Percentiles rank a stretch among this genome's conserved stretches.
Evolutionary conservation across 371 early-diverging fungal genomes (phyloP).

Genomic region (Gilbertella persicaria): DNA sequence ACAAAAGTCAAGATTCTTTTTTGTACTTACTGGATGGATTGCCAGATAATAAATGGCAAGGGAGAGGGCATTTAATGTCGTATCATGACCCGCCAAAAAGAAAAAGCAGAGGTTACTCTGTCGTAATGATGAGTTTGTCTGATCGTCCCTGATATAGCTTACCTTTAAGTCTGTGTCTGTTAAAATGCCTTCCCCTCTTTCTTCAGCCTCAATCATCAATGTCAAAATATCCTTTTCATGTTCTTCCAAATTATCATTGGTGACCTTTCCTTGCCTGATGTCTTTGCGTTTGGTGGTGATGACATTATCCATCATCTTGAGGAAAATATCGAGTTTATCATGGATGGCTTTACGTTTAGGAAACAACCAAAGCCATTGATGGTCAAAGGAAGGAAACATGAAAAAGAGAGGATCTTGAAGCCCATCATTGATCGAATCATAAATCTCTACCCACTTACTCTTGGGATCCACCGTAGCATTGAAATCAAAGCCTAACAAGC

Average conservation of each 20-base stretch:
- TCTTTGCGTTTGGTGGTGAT: slow-evolving; percentile 8
- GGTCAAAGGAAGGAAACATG: slow-evolving; percentile 25
- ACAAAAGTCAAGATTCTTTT: slow-evolving; percentile 15
- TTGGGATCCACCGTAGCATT: slow-evolving; percentile 21
- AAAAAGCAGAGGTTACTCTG: slow-evolving; percentile 31
- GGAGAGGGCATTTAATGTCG: slow-evolving; percentile 45
- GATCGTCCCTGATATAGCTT: background rate
- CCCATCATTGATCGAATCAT: slow-evolving; percentile 10
- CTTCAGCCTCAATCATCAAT: slow-evolving; percentile 50
- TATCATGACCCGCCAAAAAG: slow-evolving; percentile 55
- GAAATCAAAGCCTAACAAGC: slow-evolving; percentile 29
- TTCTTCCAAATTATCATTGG: slow-evolving; percentile 24
- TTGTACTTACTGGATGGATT: slow-evolving; percentile 33
- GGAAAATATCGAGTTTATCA: slow-evolving; percentile 7
- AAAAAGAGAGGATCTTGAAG: slow-evolving; percentile 18
- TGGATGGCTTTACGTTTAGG: slow-evolving; percentile 34
- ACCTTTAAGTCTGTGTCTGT: slow-evolving; percentile 41
- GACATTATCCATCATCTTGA: slow-evolving; percentile 17
- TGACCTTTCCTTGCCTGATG: background rate
- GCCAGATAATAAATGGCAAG: slow-evolving; percentile 21
- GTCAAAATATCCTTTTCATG: slow-evolving; percentile 53
- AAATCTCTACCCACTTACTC: slow-evolving; percentile 19
- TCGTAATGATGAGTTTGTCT: no score
- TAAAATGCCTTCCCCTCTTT: slow-evolving; percentile 27
- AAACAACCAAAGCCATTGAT: slow-evolving; percentile 14